phyloP scores from a whole-genome alignment of 164 flowering plant genomes.

The Stephania cephalantha region DNA sequence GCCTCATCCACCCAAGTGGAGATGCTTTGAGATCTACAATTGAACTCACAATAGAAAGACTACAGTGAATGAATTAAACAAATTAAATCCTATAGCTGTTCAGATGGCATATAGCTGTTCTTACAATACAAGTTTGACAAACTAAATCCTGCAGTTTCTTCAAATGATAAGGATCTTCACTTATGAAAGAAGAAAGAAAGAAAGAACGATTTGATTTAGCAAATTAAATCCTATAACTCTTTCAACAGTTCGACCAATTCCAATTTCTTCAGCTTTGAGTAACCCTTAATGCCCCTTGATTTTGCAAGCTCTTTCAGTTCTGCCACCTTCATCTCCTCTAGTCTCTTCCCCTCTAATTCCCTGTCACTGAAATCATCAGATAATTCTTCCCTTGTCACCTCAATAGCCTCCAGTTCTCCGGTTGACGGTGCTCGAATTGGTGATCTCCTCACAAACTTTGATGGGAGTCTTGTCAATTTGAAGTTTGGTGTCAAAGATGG shows the following conservation, averaged over 20 bases:
- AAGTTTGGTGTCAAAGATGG: constrained; percentile 15
- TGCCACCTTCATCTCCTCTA: constrained; percentile 46
- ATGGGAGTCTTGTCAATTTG: constrained; percentile 38
- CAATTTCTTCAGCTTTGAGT: constrained; percentile 56
- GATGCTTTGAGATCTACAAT: too few relatives aligned
- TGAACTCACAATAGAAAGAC: too few relatives aligned
- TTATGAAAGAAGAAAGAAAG: neutral
- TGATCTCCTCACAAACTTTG: constrained; percentile 49
- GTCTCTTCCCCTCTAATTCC: constrained; percentile 8
- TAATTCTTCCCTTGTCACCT: constrained; percentile 14
- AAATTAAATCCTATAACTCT: neutral
- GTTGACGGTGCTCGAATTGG: constrained; percentile 36
- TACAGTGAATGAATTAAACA: neutral
- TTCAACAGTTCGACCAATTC: constrained; percentile 48
- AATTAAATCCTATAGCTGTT: neutral
- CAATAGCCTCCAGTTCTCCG: constrained; percentile 18
- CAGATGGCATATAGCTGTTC: too few relatives aligned
- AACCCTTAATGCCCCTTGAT: constrained; percentile 55
- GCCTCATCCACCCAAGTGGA: too few relatives aligned
- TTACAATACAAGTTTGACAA: neutral
- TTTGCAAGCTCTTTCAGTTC: constrained; percentile 59
- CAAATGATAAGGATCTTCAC: neutral
- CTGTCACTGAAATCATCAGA: constrained; percentile 1
- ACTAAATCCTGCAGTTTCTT: too few relatives aligned
- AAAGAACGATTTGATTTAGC: neutral